A percentile compares a stretch with the other conserved stretches of the same genome.
These are phyloP conservation scores for Bipolaris victoriae DNA, from an alignment of 2,329 filamentous ascomycete species.

Conservation along the genomic window DNA sequence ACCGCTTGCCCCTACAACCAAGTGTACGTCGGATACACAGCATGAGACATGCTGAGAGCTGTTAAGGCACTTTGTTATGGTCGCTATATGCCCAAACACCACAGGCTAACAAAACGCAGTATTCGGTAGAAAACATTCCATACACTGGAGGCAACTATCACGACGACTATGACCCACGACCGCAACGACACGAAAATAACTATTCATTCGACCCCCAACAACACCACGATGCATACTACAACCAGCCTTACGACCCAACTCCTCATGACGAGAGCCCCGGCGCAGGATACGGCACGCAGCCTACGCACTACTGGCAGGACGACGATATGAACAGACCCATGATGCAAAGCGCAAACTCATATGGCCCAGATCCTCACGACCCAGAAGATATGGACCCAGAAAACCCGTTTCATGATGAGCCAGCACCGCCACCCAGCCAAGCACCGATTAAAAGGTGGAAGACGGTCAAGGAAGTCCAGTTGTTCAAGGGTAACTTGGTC, in stretches of 20 bases:
- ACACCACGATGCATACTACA: slow-evolving; percentile 88
- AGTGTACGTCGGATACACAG: slow-evolving; percentile 65
- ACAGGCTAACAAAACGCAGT: slow-evolving; percentile 52
- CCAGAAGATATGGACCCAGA: slow-evolving; percentile 52
- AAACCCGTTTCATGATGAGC: slow-evolving; percentile 50
- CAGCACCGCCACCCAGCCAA: slow-evolving; percentile 59
- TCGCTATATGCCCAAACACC: neutral
- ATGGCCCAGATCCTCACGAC: slow-evolving; percentile 64
- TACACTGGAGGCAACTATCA: slow-evolving; percentile 69
- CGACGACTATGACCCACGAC: slow-evolving; percentile 56
- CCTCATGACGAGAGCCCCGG: slow-evolving; percentile 65
- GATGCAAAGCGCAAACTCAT: slow-evolving; percentile 67
- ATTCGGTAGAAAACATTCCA: slow-evolving; percentile 73
- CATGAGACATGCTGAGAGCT: neutral
- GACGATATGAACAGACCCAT: slow-evolving; percentile 79
- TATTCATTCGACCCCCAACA: slow-evolving; percentile 81
- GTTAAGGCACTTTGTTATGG: slow-evolving; percentile 3
- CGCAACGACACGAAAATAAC: slow-evolving; percentile 61
- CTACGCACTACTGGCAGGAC: slow-evolving; percentile 66
- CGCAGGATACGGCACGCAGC: slow-evolving; percentile 55
- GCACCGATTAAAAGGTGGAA: slow-evolving; percentile 86
- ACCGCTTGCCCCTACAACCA: slow-evolving; percentile 81
- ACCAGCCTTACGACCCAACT: slow-evolving; percentile 77
- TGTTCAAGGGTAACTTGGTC: slow-evolving; percentile 96
- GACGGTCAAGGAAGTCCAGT: slow-evolving; percentile 96